Evolutionary conservation across 2,329 filamentous ascomycete genomes (phyloP).

Genomic region (Sclerotinia minor): DNA sequence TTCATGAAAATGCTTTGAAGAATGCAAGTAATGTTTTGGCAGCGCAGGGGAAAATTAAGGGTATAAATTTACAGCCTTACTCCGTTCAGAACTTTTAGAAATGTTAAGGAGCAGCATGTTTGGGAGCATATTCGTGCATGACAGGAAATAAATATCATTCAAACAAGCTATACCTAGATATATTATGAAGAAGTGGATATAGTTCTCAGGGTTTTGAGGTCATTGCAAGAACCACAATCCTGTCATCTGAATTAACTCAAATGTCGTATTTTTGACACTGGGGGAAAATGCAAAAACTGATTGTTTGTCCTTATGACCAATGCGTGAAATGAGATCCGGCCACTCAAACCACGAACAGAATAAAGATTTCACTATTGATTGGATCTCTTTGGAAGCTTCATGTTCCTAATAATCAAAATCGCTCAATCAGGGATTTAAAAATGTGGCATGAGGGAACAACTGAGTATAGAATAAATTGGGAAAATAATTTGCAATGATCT

Average conservation of each 20-base stretch:
- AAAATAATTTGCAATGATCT: neutral
- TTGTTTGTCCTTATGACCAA: no score
- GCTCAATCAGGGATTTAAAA: neutral
- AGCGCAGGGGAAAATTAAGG: constrained; percentile 12
- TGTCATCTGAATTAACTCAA: no score
- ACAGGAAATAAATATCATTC: neutral
- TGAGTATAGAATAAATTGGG: neutral
- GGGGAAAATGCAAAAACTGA: no score
- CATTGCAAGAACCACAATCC: no score
- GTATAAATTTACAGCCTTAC: neutral
- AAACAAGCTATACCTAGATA: no score
- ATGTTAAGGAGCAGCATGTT: neutral
- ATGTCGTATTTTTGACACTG: no score
- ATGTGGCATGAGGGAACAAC: neutral
- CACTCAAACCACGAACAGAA: no score
- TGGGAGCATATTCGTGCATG: no score
- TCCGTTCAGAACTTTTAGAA: constrained; percentile 11
- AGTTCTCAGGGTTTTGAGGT: neutral
- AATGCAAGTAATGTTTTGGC: constrained; percentile 13
- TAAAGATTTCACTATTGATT: no score
- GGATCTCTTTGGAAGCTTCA: no score
- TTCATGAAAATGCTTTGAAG: constrained; percentile 17
- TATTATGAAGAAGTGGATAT: neutral
- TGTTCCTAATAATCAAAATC: no score
- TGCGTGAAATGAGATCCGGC: no score